Evolutionary conservation across 2,329 filamentous ascomycete species (phyloP).

Genomic region (Coniochaeta prunicola): DNA sequence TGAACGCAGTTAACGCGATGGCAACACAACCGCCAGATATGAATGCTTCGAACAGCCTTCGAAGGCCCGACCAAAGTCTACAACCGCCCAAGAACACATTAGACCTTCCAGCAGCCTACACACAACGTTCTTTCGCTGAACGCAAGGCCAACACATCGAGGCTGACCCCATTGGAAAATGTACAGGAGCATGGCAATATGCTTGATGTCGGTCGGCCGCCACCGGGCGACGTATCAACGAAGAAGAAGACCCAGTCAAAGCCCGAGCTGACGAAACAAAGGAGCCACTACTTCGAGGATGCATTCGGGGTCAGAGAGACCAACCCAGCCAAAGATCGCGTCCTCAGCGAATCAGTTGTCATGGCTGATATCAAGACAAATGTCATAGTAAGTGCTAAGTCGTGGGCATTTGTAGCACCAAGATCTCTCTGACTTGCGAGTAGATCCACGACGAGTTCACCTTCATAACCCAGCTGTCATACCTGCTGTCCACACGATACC

Average conservation of each 20-base stretch:
- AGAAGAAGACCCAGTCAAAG: conserved; percentile 20
- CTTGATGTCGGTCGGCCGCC: conserved; percentile 30
- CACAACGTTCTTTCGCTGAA: conserved; percentile 22
- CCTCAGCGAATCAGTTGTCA: conserved; percentile 47
- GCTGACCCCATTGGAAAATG: conserved; percentile 19
- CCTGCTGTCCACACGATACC: conserved; percentile 67
- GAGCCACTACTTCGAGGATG: conserved; percentile 39
- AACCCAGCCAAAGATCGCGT: conserved; percentile 36
- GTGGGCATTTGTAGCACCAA: neutral
- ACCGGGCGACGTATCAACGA: conserved; percentile 27
- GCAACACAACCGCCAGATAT: neutral
- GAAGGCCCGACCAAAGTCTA: neutral
- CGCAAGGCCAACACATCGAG: conserved; percentile 18
- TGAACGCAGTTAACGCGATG: neutral
- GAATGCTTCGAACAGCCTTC: neutral
- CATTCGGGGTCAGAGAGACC: conserved; percentile 26
- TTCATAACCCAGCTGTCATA: conserved; percentile 69
- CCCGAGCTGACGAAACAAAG: conserved; percentile 25
- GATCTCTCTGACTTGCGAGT: neutral
- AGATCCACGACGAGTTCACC: conserved; percentile 70
- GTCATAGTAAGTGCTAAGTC: conserved; percentile 42
- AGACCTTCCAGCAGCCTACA: neutral
- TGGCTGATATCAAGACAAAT: conserved; percentile 59
- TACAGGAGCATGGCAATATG: conserved; percentile 28
- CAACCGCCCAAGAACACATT: neutral